Percentiles rank a stretch among this genome's conserved stretches.
phyloP scores from a whole-genome alignment of 1,284 basidiomycete genomes.

The Cryptococcus wingfieldii region DNA sequence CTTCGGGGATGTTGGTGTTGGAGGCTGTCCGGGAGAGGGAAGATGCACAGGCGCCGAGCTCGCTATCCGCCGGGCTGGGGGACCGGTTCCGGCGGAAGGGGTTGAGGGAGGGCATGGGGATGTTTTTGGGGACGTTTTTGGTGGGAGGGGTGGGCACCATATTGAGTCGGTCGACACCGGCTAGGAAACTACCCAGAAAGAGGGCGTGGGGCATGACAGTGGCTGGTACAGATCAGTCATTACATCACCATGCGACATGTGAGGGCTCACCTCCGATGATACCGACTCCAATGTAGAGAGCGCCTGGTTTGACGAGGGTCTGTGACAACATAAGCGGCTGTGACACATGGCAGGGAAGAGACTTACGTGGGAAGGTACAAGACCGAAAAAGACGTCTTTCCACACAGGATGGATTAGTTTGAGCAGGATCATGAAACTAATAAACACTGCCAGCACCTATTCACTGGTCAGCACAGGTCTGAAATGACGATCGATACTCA shows the following conservation, averaged over 20 bases:
- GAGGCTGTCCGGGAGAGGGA: not conserved
- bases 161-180: slow-evolving; percentile 66
- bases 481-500: slow-evolving; percentile 31
- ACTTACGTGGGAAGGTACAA: slow-evolving; percentile 65
- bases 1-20: not conserved
- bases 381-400: slow-evolving; percentile 77
- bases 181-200: slow-evolving; percentile 80
- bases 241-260: not conserved
- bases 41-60: not conserved
- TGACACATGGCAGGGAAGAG: not conserved
- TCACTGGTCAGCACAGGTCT: not conserved
- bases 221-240: slow-evolving; percentile 50
- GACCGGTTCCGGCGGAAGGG: not conserved
- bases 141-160: slow-evolving; percentile 36
- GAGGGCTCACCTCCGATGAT: slow-evolving; percentile 49
- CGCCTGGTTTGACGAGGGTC: slow-evolving; percentile 46
- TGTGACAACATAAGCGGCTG: not conserved
- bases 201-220: slow-evolving; percentile 86
- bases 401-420: slow-evolving; percentile 69
- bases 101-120: slow-evolving; percentile 17
- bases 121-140: slow-evolving; percentile 3
- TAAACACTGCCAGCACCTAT: slow-evolving; percentile 72
- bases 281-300: slow-evolving; percentile 71
- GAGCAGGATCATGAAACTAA: slow-evolving; percentile 78
- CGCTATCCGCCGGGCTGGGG: not conserved